Evolutionary conservation across 2,329 filamentous ascomycete genomes (phyloP), one percentile per base, ranked within the genome.

Genomic region (Ustulina deusta): DNA sequence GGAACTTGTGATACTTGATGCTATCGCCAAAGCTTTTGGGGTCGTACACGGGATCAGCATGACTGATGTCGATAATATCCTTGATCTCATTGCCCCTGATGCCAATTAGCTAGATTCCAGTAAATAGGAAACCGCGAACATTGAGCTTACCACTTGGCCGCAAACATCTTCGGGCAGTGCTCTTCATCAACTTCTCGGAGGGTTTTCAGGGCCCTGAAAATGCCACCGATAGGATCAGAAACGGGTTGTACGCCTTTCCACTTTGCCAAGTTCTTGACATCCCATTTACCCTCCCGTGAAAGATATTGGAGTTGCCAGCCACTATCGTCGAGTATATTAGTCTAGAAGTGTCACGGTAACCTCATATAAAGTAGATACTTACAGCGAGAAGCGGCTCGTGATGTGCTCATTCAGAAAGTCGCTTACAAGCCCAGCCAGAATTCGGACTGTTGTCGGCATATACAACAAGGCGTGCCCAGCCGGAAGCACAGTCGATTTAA

Each of bases 191-290:
- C 92, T 79, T 97, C 94, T 38, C 95, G 89, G 22, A 98, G 86
- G 0, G 96, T 98, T 81, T 98, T 97, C 86, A 97, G 91, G 2
- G 93, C 94, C 29, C 93, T 89, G 77, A 97, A 97, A 4, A 94
- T 84, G 15, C 89, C 88, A 0, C 87, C 92, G 67, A 98, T 96
- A 3, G 91, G 89, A 1, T 87, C 85, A 0, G 93, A 97, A 1
- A 97, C 92, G 0, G 94, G 92, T 1, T 83, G 80, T 0, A 97
- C 91, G 20, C 89, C 89, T 78, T 93, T 87, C 95, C 95, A 98
- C 77, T 98, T 98, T 66, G 87, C 89, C 11, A 97, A 85, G 75
- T 98, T 98, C 82, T 98, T 98, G 72, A 98, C 93, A 76, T 97
- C 95, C 95, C 95, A 98, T 81, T 98, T 98, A 2, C 94, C 94